A percentile compares a stretch with the other conserved stretches of the same genome.
These are phyloP conservation scores for Plasmodium falciparum DNA, from an alignment of 169 alveolate species.

Conservation along the genomic window DNA sequence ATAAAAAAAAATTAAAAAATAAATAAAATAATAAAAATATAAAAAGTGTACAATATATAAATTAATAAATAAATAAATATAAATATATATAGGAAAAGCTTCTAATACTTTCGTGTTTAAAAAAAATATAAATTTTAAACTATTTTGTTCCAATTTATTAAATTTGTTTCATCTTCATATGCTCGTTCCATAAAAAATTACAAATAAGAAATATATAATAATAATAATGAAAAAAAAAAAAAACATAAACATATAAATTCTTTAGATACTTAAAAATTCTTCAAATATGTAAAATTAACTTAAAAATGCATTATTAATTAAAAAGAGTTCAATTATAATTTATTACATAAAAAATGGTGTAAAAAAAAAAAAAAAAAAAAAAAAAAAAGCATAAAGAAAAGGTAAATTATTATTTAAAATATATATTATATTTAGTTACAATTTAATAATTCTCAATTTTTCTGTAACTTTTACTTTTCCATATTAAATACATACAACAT, in stretches of 20 bases:
- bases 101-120: background rate
- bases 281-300: background rate
- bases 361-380: background rate
- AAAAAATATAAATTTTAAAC: background rate
- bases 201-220: background rate
- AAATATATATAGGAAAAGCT: too few species aligned
- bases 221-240: background rate
- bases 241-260: background rate
- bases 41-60: background rate
- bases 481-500: too few species aligned
- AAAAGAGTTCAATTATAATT: background rate
- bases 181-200: background rate
- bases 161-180: constrained; percentile 4
- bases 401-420: too few species aligned
- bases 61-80: too few species aligned
- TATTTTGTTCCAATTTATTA: background rate
- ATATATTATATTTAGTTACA: too few species aligned
- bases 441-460: too few species aligned
- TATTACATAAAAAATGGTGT: background rate
- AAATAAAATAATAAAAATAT: constrained; percentile 4
- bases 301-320: background rate
- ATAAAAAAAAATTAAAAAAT: constrained; percentile 9
- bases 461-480: too few species aligned
- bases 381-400: background rate
- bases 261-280: constrained; percentile 1